Evolutionary conservation across 768 basidiomycete genomes (phyloP).

Genomic region (Pulveroboletus frians): DNA sequence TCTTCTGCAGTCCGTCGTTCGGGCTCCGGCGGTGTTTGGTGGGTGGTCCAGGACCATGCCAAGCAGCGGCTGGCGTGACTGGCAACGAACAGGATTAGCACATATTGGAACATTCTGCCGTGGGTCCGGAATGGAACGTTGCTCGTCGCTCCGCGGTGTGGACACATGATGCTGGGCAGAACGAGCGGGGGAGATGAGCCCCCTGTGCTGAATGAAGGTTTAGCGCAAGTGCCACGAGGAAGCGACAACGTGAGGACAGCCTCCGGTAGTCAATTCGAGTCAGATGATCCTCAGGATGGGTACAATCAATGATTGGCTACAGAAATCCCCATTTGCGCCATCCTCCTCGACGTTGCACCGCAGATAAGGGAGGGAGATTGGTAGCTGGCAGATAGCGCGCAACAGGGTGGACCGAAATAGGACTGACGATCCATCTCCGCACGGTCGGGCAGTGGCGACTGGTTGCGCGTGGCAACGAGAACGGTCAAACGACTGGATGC

Average conservation of each 20-base stretch:
- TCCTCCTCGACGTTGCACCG: not conserved
- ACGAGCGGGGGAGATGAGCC: not conserved
- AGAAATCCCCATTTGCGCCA: not conserved
- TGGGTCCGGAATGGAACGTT: not conserved
- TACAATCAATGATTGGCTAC: constrained; percentile 1
- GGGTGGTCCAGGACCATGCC: constrained; percentile 29
- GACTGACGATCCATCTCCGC: not conserved
- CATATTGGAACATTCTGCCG: constrained; percentile 6
- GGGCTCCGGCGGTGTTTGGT: constrained; percentile 21
- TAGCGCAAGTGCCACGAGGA: not conserved
- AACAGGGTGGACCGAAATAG: not conserved
- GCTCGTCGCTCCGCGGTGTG: not conserved
- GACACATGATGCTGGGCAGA: not conserved
- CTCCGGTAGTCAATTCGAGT: too few relatives aligned
- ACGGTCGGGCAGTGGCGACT: too few relatives aligned
- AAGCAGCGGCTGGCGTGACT: constrained; percentile 8
- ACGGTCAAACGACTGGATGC: too few relatives aligned
- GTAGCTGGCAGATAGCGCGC: not conserved
- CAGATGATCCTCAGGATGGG: not conserved
- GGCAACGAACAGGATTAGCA: constrained; percentile 11
- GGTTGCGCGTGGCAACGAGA: too few relatives aligned
- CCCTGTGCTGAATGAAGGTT: constrained; percentile 2
- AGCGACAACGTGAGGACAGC: not conserved
- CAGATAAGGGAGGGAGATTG: not conserved
- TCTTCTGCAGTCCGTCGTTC: not conserved